These are phyloP conservation scores for Helicosporidium sp. DNA, from an alignment of 139 green algal genomes.

Conservation along the genomic window DNA sequence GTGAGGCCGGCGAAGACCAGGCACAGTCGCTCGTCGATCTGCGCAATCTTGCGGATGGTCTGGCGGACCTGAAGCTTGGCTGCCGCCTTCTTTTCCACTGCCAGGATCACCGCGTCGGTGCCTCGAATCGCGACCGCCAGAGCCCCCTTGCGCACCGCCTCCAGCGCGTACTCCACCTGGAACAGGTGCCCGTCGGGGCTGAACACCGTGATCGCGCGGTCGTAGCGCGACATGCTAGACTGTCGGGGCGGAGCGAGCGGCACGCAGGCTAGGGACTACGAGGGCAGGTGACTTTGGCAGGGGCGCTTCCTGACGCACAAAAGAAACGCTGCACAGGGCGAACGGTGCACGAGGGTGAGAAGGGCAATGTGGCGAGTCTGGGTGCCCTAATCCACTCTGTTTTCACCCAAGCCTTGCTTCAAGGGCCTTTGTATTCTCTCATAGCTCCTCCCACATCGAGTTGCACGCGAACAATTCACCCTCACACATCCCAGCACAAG, in stretches of 20 bases:
- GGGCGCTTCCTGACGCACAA: too few species aligned
- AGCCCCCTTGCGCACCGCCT: constrained; percentile 85
- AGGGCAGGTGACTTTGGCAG: too few species aligned
- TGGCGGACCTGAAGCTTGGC: constrained; percentile 87
- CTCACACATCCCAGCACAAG: too few species aligned
- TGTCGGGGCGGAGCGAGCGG: constrained; percentile 4
- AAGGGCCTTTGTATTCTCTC: too few species aligned
- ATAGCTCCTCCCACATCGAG: too few species aligned
- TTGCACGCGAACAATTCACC: too few species aligned
- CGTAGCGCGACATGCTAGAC: constrained; percentile 57
- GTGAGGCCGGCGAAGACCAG: constrained; percentile 90
- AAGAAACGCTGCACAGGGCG: too few species aligned
- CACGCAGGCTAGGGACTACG: too few species aligned
- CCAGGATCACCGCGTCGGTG: constrained; percentile 72
- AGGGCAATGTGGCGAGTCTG: background rate
- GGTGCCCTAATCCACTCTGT: too few species aligned
- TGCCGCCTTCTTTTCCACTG: constrained; percentile 83
- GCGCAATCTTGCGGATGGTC: constrained; percentile 90
- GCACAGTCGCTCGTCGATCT: constrained; percentile 88
- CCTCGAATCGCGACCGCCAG: constrained; percentile 83
- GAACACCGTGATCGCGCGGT: constrained; percentile 98
- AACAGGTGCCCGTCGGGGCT: constrained; percentile 84
- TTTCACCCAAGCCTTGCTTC: too few species aligned
- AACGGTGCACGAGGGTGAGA: too few species aligned
- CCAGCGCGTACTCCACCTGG: constrained; percentile 93